Conservation (phyloP, 768 basidiomycete species). For the Dioszegia crocea region DNA sequence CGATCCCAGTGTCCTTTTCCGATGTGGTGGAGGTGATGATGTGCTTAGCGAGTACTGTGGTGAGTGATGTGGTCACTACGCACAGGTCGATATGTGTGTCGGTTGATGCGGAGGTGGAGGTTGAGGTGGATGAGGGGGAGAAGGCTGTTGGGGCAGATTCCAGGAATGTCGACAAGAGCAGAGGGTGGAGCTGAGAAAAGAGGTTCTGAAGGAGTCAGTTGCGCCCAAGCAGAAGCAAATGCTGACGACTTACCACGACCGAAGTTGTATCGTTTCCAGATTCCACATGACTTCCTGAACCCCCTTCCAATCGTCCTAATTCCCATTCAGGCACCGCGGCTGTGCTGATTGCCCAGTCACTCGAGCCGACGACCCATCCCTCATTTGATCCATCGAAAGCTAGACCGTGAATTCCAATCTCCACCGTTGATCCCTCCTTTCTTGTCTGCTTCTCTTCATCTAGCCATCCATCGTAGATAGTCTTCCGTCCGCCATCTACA, state of each 20-base stretch:
- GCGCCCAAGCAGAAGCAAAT: no score
- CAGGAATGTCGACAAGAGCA: constrained; percentile 75
- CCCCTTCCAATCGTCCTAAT: constrained; percentile 20
- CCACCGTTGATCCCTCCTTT: constrained; percentile 10
- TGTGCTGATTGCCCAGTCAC: constrained; percentile 7
- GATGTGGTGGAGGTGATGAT: constrained; percentile 14
- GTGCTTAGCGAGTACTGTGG: constrained; percentile 29
- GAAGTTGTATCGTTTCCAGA: constrained; percentile 4
- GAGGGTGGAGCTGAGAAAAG: constrained; percentile 69
- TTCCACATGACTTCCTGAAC: background rate
- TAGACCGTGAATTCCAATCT: constrained; percentile 5
- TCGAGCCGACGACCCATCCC: constrained; percentile 14
- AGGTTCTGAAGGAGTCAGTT: constrained; percentile 51
- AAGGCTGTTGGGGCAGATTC: constrained; percentile 82
- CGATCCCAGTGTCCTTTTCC: constrained; percentile 13
- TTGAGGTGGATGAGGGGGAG: constrained; percentile 54
- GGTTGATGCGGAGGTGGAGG: constrained; percentile 3
- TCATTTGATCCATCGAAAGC: constrained; percentile 5
- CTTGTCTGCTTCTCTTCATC: constrained; percentile 6
- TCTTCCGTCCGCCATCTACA: constrained; percentile 2
- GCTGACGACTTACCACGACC: background rate
- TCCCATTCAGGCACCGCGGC: constrained; percentile 23
- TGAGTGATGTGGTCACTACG: constrained; percentile 30
- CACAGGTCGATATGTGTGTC: constrained; percentile 38
- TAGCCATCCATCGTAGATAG: constrained; percentile 20